Base-by-base conservation (phyloP, 352 stramenopile genomes). In the Phytophthora hibernalis region DNA sequence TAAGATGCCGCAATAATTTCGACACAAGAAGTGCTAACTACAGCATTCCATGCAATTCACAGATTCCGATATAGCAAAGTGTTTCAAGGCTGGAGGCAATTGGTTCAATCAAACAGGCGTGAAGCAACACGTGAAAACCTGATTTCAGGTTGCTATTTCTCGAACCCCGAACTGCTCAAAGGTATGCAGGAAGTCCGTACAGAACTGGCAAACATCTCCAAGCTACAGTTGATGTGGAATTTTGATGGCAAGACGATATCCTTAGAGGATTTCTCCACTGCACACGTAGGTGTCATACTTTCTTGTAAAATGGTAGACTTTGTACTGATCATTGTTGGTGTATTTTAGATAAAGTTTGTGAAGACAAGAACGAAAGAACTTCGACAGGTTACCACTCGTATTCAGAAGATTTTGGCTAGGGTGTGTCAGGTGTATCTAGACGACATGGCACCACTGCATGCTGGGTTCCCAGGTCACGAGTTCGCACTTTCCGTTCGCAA, bases 21-120 rank as follows among this genome's bases (percentile, higher is more conserved):
- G 37, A 22, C 7, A 11, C 16, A 5, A 3, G 1, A 44, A 44
- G 37, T 20, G 18, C 37, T 44, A 44, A 44, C n/a, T 44, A 44
- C 18, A 21, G 3, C 16, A 5, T 2, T 33, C 8, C 7, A 10
- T 44, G 8, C 16, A 3, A 22, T 13, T 24, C 22, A n/a, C 47
- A 92, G 83, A 1, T 92, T 92, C 51, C 79, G 83, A 1, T 92
- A 89, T 43, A 79, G 81, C 1, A 90, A 92, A 56, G 79, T 80
- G 5, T 92, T 90, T 30, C 12, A 85, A 0, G 52, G 52, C 6
- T 91, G 83, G 83, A 87, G 81, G 38, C 77, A 78, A 38, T 88
- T 77, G 73, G 72, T 88, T 37, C 75, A 76, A 9, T 22, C 26
- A 13, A 61, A 44, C 8, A 90, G 83, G 52, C 69, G 82, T 4